A percentile compares a stretch with the other conserved stretches of the same genome.
Evolutionary conservation across 257 asterid genomes (phyloP).

Genomic region (Phtheirospermum japonicum): DNA sequence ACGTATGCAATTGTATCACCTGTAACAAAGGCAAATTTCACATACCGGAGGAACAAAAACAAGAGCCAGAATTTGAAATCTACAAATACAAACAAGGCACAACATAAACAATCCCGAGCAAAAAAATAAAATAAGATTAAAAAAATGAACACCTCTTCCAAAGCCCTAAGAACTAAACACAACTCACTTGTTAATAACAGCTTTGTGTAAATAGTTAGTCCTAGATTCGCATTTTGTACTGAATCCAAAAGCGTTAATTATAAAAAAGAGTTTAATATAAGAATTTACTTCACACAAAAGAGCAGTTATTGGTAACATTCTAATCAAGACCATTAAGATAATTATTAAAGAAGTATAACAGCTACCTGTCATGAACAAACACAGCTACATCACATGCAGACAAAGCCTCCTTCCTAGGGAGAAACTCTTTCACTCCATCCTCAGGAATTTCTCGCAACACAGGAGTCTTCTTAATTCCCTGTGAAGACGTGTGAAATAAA

Average conservation of each 20-base stretch:
- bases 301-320: neutral
- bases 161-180: neutral
- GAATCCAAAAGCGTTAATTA: too few species aligned
- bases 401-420: constrained; percentile 69
- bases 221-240: too few species aligned
- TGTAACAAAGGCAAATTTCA: too few species aligned
- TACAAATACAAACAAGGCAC: constrained; percentile 8
- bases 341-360: too few species aligned
- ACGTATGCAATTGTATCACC: too few species aligned
- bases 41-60: neutral
- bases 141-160: constrained; percentile 16
- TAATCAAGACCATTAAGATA: too few species aligned
- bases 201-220: too few species aligned
- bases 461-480: constrained; percentile 73
- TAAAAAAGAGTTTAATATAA: neutral
- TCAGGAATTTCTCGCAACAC: constrained; percentile 82
- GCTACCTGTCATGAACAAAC: constrained; percentile 92
- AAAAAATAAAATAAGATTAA: neutral
- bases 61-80: neutral
- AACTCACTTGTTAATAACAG: too few species aligned
- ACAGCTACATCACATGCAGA: too few species aligned
- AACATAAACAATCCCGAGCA: constrained; percentile 3
- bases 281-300: constrained; percentile 7
- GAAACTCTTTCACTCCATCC: constrained; percentile 62
- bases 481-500: constrained; percentile 33